These are phyloP conservation scores for Hypoxylon trugodes DNA, from an alignment of 495 filamentous ascomycete genomes.

Conservation along the genomic window DNA sequence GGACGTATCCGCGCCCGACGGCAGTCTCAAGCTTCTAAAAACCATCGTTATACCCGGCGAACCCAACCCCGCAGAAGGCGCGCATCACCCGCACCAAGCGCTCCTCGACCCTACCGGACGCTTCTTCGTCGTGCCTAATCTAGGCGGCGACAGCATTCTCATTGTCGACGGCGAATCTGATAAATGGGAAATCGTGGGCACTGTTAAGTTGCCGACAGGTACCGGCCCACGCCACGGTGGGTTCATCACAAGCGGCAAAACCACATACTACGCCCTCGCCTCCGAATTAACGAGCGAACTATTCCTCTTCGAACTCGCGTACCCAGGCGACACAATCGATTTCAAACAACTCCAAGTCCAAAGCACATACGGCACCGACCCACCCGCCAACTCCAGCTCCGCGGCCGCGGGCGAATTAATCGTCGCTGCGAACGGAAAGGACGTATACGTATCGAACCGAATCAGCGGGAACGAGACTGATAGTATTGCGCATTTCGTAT, in stretches of 20 bases:
- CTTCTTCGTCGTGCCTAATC: constrained; percentile 46
- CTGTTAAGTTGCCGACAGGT: constrained; percentile 26
- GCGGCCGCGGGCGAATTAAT: constrained; percentile 44
- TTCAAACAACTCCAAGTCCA: constrained; percentile 36
- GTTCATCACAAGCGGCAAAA: constrained; percentile 41
- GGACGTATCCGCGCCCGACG: constrained; percentile 37
- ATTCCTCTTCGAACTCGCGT: constrained; percentile 41
- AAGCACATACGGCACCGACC: constrained; percentile 40
- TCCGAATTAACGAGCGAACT: constrained; percentile 45
- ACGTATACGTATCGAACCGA: constrained; percentile 51
- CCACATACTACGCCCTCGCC: constrained; percentile 41
- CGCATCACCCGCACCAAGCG: constrained; percentile 46
- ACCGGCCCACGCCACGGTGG: constrained; percentile 47
- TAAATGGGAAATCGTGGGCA: constrained; percentile 36
- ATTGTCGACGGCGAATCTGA: constrained; percentile 42
- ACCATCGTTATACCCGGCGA: constrained; percentile 28
- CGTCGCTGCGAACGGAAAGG: constrained; percentile 38
- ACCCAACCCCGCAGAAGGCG: constrained; percentile 34
- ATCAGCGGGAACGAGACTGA: constrained; percentile 42
- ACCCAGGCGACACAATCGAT: constrained; percentile 28
- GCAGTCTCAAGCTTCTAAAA: constrained; percentile 35
- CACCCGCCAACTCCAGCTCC: constrained; percentile 31
- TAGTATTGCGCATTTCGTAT: constrained; percentile 46
- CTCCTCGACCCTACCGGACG: constrained; percentile 45
- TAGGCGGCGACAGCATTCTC: constrained; percentile 44